A percentile compares a stretch with the other conserved stretches of the same genome.
phyloP scores from a whole-genome alignment of 2,329 filamentous ascomycete genomes.

The Colletotrichum sp. region DNA sequence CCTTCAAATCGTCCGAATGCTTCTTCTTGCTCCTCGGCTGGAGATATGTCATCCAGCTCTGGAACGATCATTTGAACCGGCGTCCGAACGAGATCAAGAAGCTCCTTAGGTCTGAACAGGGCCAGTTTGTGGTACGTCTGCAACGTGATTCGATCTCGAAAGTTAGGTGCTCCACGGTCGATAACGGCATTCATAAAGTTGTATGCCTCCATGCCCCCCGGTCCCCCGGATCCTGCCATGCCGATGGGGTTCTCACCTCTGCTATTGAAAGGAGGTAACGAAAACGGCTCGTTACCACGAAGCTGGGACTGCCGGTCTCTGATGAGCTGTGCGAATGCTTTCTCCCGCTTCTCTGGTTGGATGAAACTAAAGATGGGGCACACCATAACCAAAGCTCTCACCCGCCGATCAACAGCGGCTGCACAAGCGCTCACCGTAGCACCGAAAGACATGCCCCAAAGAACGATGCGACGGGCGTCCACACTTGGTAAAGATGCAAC shows the following conservation, averaged over 20 bases:
- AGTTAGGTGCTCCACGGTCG: conserved; percentile 16
- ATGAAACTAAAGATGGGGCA: neutral
- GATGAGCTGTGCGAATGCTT: conserved; percentile 32
- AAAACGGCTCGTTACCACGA: conserved; percentile 40
- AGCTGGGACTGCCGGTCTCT: conserved; percentile 43
- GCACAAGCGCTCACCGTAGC: conserved; percentile 28
- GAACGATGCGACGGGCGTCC: conserved; percentile 26
- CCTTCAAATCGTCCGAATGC: neutral
- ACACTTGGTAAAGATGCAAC: neutral
- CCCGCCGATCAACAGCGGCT: conserved; percentile 31
- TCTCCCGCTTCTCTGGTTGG: neutral
- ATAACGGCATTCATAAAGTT: neutral
- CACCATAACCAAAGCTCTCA: conserved; percentile 23
- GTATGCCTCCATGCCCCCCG: conserved; percentile 4
- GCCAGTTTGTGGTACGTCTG: conserved; percentile 31
- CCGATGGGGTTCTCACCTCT: conserved; percentile 41
- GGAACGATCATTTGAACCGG: conserved; percentile 31
- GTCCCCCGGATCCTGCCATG: conserved; percentile 20
- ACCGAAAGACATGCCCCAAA: conserved; percentile 34
- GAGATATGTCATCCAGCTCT: conserved; percentile 24
- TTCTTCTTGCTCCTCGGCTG: neutral
- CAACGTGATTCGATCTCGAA: conserved; percentile 28
- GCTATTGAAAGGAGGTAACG: conserved; percentile 33
- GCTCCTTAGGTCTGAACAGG: conserved; percentile 21
- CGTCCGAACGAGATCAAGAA: conserved; percentile 21